Conservation (phyloP, 129 eudicot genomes). For the Oenanthe sinensis region DNA sequence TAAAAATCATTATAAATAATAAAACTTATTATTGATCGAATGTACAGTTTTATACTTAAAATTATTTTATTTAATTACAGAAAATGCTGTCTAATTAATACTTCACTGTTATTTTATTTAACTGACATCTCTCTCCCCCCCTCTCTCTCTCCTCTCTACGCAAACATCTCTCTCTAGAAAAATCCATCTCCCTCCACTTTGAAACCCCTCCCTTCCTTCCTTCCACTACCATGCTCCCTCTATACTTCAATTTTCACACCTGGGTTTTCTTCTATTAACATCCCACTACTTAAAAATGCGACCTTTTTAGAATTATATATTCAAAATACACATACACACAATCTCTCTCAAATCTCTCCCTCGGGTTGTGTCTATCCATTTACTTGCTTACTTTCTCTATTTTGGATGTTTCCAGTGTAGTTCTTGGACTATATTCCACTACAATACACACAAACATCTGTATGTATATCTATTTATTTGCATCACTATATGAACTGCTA, state of each 20-base stretch:
- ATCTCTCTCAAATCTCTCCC: background rate
- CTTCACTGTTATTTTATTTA: too few species aligned
- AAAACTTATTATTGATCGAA: too few species aligned
- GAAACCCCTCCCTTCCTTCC: background rate
- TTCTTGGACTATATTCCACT: slow-evolving; percentile 3
- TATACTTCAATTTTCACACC: background rate
- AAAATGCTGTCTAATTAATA: too few species aligned
- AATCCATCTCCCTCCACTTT: slow-evolving; percentile 5
- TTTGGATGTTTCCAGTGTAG: background rate
- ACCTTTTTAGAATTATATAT: background rate
- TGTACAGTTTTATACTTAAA: too few species aligned
- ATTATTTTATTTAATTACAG: too few species aligned
- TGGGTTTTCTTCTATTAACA: background rate
- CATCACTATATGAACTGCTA: background rate
- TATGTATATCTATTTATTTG: background rate
- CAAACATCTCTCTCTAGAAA: background rate
- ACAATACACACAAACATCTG: background rate
- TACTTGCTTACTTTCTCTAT: background rate
- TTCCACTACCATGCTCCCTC: slow-evolving; percentile 5
- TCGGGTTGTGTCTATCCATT: background rate
- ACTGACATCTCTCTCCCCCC: too few species aligned
- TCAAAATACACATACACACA: background rate
- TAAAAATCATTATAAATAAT: too few species aligned
- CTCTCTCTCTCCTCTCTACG: background rate
- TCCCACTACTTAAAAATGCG: background rate